Percentiles rank a stretch among this genome's conserved stretches.
These are phyloP conservation scores for Setaria viridis DNA, from an alignment of 202 grass and related monocot genomes.

Conservation along the genomic window DNA sequence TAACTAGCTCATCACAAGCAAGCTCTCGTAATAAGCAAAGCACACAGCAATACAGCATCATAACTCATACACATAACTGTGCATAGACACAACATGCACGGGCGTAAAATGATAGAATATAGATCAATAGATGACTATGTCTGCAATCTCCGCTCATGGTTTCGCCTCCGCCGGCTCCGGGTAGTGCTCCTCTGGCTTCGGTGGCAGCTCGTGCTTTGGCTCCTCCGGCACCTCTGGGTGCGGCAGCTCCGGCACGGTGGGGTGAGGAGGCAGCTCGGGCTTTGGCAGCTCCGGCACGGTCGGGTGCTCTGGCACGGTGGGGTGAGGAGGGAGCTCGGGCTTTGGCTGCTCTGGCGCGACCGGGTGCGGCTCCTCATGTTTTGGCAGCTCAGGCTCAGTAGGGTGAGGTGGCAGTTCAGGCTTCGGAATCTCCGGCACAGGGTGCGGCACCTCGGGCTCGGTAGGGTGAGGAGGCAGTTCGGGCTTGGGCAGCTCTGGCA, in stretches of 20 bases:
- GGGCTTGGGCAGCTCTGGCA: neutral
- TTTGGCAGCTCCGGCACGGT: neutral
- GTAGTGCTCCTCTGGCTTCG: conserved; percentile 32
- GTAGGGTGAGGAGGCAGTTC: neutral
- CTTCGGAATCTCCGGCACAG: neutral
- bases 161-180: conserved; percentile 43
- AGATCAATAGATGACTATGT: neutral
- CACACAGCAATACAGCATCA: neutral
- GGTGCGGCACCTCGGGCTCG: neutral
- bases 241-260: neutral
- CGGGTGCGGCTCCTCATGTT: conserved; percentile 11
- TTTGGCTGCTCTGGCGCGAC: conserved; percentile 25
- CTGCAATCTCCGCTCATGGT: conserved; percentile 29
- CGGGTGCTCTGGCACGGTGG: neutral
- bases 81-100: neutral
- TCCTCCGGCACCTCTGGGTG: neutral
- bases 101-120: neutral
- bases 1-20: neutral
- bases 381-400: neutral
- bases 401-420: neutral
- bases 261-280: neutral
- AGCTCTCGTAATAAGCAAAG: neutral
- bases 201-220: conserved; percentile 30
- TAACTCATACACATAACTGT: neutral
- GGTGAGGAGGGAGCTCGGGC: conserved; percentile 1